Conservation (phyloP, 345 rosid genomes). For the Eucalyptus guilfoylei region DNA sequence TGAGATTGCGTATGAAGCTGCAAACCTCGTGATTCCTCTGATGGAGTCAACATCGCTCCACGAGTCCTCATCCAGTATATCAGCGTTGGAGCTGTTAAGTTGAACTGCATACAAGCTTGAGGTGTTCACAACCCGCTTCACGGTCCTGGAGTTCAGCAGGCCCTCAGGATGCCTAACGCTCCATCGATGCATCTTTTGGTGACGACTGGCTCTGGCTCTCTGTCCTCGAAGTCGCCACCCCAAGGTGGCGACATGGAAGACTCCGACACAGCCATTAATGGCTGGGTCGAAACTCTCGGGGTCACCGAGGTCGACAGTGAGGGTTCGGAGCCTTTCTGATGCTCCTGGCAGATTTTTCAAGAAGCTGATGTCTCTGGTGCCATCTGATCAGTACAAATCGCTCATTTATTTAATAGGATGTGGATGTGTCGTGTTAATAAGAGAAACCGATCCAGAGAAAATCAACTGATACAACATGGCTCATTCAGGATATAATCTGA, state of each 20-base stretch:
- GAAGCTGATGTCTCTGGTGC: neutral
- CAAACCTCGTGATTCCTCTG: too few species aligned
- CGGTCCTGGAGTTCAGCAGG: too few species aligned
- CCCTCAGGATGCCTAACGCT: too few species aligned
- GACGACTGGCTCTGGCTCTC: conserved; percentile 30
- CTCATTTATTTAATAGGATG: neutral
- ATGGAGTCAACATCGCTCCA: too few species aligned
- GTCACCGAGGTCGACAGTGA: conserved; percentile 1
- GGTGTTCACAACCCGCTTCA: too few species aligned
- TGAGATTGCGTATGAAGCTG: too few species aligned
- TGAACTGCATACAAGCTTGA: too few species aligned
- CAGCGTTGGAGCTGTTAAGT: too few species aligned
- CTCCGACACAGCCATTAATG: conserved; percentile 9
- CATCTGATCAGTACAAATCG: neutral
- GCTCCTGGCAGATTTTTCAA: neutral
- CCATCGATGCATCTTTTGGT: conserved; percentile 36
- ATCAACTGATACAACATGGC: neutral
- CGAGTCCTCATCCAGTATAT: too few species aligned
- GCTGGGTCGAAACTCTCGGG: conserved; percentile 8
- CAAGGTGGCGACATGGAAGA: conserved; percentile 8
- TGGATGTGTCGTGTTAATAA: neutral
- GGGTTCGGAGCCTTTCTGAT: conserved; percentile 10
- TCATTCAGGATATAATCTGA: neutral
- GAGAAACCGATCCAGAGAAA: neutral
- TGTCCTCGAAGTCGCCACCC: neutral